Percentiles rank a stretch among this genome's conserved stretches.
Conservation (phyloP, 2,329 filamentous ascomycete species). For the Colletotrichum gloeosporioides region DNA sequence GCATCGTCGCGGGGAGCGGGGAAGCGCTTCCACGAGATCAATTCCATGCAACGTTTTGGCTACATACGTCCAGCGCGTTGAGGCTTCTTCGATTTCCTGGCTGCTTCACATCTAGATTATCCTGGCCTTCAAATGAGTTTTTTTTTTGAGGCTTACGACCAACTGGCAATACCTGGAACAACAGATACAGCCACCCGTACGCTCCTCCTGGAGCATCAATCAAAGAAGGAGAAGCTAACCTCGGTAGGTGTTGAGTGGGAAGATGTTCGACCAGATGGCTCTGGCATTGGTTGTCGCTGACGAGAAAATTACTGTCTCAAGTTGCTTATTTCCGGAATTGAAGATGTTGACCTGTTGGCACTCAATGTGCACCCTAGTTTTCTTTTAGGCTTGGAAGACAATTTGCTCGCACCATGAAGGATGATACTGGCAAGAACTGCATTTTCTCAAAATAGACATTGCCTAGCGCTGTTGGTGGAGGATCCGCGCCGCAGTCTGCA, state of each 20-base stretch:
- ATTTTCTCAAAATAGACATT: background rate
- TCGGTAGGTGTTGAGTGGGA: background rate
- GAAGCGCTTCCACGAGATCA: background rate
- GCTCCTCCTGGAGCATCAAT: background rate
- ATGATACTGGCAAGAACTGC: background rate
- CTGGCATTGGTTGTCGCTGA: background rate
- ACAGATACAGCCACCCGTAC: background rate
- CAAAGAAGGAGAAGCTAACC: rapidly evolving
- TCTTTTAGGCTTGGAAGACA: rapidly evolving
- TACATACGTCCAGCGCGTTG: rapidly evolving
- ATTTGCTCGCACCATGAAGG: background rate
- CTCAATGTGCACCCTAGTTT: rapidly evolving
- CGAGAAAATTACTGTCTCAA: rapidly evolving
- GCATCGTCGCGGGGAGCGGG: background rate
- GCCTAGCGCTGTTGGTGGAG: background rate
- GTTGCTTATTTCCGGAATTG: background rate
- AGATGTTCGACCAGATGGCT: rapidly evolving
- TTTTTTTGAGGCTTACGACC: rapidly evolving
- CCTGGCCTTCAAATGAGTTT: rapidly evolving
- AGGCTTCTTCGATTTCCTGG: background rate
- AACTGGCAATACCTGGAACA: too few relatives aligned
- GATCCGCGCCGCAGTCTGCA: background rate
- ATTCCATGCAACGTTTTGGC: rapidly evolving
- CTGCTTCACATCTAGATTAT: background rate
- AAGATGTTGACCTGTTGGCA: rapidly evolving